phyloP scores from a whole-genome alignment of 805 yeast species.

The Candida odintsovae region DNA sequence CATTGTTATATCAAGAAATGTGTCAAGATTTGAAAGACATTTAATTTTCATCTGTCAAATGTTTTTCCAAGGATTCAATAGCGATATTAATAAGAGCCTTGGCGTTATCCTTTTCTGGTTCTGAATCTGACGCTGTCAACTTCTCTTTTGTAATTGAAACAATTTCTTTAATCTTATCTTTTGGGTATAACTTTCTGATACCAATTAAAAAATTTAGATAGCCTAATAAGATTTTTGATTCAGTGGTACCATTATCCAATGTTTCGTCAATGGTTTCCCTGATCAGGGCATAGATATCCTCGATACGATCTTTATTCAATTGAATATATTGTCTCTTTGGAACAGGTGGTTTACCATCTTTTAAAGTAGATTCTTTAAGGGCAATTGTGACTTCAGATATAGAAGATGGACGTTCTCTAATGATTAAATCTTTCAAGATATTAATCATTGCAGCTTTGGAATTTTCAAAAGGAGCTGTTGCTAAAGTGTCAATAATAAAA shows the following conservation, averaged over 20 bases:
- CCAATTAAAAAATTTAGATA: conserved; percentile 49
- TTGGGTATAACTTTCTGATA: conserved; percentile 28
- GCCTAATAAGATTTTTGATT: conserved; percentile 43
- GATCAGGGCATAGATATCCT: conserved; percentile 38
- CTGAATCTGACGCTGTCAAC: conserved; percentile 7
- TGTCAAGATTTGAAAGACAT: too few relatives aligned
- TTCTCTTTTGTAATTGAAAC: conserved; percentile 23
- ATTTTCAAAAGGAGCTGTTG: conserved; percentile 58
- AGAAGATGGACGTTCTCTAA: conserved; percentile 25
- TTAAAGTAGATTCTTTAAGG: conserved; percentile 6
- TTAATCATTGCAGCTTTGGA: conserved; percentile 57
- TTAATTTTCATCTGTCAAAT: neutral
- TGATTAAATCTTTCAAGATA: conserved; percentile 61
- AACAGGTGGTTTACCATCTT: conserved; percentile 23
- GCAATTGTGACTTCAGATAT: conserved; percentile 7
- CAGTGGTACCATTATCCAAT: conserved; percentile 17
- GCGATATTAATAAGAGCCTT: conserved; percentile 11
- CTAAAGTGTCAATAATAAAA: conserved; percentile 59
- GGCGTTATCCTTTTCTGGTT: conserved; percentile 5
- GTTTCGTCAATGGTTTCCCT: conserved; percentile 31
- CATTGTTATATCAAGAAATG: too few relatives aligned
- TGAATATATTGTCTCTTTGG: conserved; percentile 41
- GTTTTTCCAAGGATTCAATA: conserved; percentile 3
- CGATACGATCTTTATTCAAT: conserved; percentile 36
- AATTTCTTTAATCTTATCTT: conserved; percentile 24